Conservation (phyloP, 768 basidiomycete species). For the Russula olivacea region DNA sequence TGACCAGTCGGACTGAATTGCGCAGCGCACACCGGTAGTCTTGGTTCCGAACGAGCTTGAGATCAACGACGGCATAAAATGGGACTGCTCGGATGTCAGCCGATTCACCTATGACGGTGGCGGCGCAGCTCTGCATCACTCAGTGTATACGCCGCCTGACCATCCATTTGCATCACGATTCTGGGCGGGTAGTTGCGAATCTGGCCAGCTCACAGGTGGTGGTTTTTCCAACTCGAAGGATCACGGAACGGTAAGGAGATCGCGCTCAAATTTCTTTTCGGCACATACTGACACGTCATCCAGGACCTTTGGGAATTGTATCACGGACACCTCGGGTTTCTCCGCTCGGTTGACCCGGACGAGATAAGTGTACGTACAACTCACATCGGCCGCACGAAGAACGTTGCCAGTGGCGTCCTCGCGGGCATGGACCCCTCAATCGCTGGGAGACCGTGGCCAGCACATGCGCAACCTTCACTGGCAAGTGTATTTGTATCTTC, state of each 20-base stretch:
- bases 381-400: slow-evolving; percentile 39
- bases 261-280: not conserved
- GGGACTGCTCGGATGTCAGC: slow-evolving; percentile 38
- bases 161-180: slow-evolving; percentile 40
- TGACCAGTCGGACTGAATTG: not conserved
- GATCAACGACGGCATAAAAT: slow-evolving; percentile 34
- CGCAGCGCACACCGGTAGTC: slow-evolving; percentile 43
- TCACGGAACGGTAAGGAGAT: slow-evolving; percentile 36
- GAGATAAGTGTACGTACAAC: slow-evolving; percentile 40
- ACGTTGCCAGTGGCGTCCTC: slow-evolving; percentile 41
- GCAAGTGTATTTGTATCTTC: slow-evolving; percentile 27
- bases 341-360: slow-evolving; percentile 32
- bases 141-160: slow-evolving; percentile 34
- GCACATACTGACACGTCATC: not conserved
- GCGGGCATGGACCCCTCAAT: slow-evolving; percentile 40
- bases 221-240: slow-evolving; percentile 39
- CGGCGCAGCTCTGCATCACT: slow-evolving; percentile 35
- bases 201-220: slow-evolving; percentile 41
- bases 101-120: slow-evolving; percentile 36
- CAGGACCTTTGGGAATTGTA: slow-evolving; percentile 46
- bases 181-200: slow-evolving; percentile 44
- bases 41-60: slow-evolving; percentile 40
- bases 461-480: slow-evolving; percentile 38
- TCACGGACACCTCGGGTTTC: slow-evolving; percentile 34
- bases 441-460: slow-evolving; percentile 32